Evolutionary conservation across 1,139 yeast genomes (phyloP).

Genomic region (Yamadazyma spencermartinsiae): DNA sequence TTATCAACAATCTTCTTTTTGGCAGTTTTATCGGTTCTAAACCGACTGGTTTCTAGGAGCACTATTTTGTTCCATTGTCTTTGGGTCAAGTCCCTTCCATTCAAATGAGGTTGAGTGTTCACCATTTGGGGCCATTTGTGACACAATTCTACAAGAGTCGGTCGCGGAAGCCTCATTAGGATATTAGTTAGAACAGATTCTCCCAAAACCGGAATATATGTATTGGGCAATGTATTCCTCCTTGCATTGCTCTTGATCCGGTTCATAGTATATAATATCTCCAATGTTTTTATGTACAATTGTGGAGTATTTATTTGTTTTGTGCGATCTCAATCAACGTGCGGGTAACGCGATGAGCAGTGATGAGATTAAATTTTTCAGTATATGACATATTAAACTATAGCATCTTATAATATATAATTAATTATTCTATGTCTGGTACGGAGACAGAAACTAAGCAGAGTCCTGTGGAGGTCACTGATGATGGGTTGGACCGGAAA

Average conservation of each 20-base stretch:
- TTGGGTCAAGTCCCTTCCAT: slow-evolving; percentile 18
- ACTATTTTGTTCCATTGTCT: slow-evolving; percentile 28
- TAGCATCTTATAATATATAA: too few relatives aligned
- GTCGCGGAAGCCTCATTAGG: slow-evolving; percentile 32
- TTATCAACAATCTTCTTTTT: slow-evolving; percentile 52
- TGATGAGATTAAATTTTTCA: slow-evolving; percentile 1
- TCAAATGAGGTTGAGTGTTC: slow-evolving; percentile 38
- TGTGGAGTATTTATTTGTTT: not conserved
- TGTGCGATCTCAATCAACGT: not conserved
- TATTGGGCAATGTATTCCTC: slow-evolving; percentile 38
- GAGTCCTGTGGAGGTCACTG: slow-evolving; percentile 11
- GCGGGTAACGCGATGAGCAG: slow-evolving; percentile 3
- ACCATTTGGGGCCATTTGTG: slow-evolving; percentile 37
- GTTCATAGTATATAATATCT: not conserved
- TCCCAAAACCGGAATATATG: slow-evolving; percentile 38
- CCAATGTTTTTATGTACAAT: not conserved
- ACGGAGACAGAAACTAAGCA: too few relatives aligned
- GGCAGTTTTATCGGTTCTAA: slow-evolving; percentile 19
- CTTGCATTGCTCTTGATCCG: slow-evolving; percentile 1
- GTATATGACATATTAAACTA: too few relatives aligned
- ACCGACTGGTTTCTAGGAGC: slow-evolving; percentile 18
- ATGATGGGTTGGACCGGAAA: slow-evolving; percentile 52
- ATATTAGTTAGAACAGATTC: slow-evolving; percentile 23
- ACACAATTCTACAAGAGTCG: slow-evolving; percentile 35
- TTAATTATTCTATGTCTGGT: too few relatives aligned